Conservation (phyloP, 2,329 filamentous ascomycete species). For the Sporothrix humicola region DNA sequence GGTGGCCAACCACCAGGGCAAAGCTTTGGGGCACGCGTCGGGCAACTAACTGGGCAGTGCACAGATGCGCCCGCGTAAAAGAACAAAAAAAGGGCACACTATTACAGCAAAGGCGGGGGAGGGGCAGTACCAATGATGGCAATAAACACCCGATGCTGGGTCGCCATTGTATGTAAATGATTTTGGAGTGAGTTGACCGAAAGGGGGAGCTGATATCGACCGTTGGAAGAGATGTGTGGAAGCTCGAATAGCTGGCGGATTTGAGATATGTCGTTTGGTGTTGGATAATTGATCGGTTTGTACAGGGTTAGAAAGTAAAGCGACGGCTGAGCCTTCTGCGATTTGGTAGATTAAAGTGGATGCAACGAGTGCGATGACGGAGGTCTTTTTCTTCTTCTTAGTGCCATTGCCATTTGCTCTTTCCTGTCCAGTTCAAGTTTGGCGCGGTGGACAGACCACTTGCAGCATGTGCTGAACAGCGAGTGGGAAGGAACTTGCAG, state of each 20-base stretch:
- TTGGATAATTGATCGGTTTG: not conserved
- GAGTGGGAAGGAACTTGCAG: not conserved
- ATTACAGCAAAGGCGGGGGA: conserved; percentile 15
- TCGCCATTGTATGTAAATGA: conserved; percentile 46
- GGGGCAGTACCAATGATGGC: conserved; percentile 56
- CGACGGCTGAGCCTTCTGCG: not conserved
- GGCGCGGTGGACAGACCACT: not conserved
- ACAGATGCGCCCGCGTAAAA: not conserved
- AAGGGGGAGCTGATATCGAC: not conserved
- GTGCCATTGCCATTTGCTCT: not conserved
- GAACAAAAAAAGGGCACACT: too few species aligned
- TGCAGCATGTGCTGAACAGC: not conserved
- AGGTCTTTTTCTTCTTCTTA: not conserved
- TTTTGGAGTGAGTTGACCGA: not conserved
- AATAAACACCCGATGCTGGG: conserved; percentile 56
- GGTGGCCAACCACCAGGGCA: not conserved
- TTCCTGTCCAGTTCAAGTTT: not conserved
- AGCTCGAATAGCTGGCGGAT: not conserved
- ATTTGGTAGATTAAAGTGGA: conserved; percentile 22
- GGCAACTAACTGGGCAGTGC: conserved; percentile 20
- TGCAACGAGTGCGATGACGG: conserved; percentile 25
- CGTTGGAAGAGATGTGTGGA: not conserved
- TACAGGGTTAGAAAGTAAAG: not conserved
- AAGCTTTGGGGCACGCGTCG: not conserved
- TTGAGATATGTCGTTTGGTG: not conserved